These are phyloP conservation scores for Vickermania ingenoplastis DNA, from an alignment of 208 protist species.

Conservation along the genomic window DNA sequence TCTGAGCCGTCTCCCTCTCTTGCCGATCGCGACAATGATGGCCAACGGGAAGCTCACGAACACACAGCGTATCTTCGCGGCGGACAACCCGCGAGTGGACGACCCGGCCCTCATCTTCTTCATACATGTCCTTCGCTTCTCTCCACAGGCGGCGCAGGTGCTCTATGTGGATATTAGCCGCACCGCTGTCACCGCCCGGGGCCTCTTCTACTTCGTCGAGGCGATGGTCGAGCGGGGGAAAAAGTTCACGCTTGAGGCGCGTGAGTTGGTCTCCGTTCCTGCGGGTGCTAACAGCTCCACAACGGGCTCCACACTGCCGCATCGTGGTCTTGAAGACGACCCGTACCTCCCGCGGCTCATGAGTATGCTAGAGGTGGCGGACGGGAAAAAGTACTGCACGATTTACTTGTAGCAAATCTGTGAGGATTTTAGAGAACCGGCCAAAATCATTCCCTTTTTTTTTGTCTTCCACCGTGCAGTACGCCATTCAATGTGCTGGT, in stretches of 20 bases:
- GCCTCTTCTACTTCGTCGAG: slow-evolving; percentile 69
- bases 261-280: slow-evolving; percentile 1
- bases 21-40: slow-evolving; percentile 62
- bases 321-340: not conserved
- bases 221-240: slow-evolving; percentile 65
- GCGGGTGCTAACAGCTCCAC: not conserved
- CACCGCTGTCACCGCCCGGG: slow-evolving; percentile 63
- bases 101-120: slow-evolving; percentile 70
- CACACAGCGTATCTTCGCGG: slow-evolving; percentile 46
- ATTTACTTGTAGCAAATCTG: not conserved
- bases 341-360: not conserved
- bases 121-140: slow-evolving; percentile 73
- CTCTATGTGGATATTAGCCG: slow-evolving; percentile 74
- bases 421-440: not conserved
- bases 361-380: not conserved
- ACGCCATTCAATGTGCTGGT: too few species aligned
- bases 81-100: slow-evolving; percentile 41
- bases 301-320: not conserved
- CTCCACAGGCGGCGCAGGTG: slow-evolving; percentile 51
- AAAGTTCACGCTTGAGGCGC: slow-evolving; percentile 42
- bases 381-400: slow-evolving; percentile 2
- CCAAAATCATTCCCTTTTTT: too few species aligned
- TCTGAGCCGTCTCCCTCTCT: slow-evolving; percentile 46
- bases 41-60: slow-evolving; percentile 66
- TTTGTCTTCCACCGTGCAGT: too few species aligned